phyloP scores from a whole-genome alignment of 164 flowering plant species.

The Magnolia sinica region DNA sequence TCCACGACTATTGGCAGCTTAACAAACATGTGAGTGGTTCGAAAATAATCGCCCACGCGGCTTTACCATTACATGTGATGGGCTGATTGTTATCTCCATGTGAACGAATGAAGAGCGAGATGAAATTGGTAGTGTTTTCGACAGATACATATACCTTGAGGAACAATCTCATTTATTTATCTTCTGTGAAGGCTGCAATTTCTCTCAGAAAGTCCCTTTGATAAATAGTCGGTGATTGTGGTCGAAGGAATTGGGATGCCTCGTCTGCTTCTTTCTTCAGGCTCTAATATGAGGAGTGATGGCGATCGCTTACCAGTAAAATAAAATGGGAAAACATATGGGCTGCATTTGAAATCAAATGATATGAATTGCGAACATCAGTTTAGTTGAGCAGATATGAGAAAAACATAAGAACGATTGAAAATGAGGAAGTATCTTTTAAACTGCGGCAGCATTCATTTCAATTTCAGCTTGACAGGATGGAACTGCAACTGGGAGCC shows the following conservation, averaged over 20 bases:
- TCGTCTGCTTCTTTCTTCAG: constrained; percentile 13
- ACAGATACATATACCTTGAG: neutral
- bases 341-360: neutral
- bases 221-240: constrained; percentile 9
- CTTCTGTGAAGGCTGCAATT: constrained; percentile 11
- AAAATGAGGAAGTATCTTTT: neutral
- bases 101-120: neutral
- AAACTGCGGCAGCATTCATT: neutral
- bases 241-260: constrained; percentile 4
- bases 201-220: constrained; percentile 9
- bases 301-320: neutral
- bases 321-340: neutral
- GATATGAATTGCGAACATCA: neutral
- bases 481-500: neutral
- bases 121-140: neutral
- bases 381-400: neutral
- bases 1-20: neutral
- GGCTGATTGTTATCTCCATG: neutral
- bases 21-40: neutral
- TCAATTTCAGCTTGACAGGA: neutral
- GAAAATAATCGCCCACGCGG: neutral
- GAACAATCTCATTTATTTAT: neutral
- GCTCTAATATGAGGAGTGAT: constrained; percentile 3
- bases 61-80: neutral
- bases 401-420: too few species aligned